A percentile compares a stretch with the other conserved stretches of the same genome.
Conservation (phyloP, 2,329 filamentous ascomycete species). For the Exophiala oligosperma region DNA sequence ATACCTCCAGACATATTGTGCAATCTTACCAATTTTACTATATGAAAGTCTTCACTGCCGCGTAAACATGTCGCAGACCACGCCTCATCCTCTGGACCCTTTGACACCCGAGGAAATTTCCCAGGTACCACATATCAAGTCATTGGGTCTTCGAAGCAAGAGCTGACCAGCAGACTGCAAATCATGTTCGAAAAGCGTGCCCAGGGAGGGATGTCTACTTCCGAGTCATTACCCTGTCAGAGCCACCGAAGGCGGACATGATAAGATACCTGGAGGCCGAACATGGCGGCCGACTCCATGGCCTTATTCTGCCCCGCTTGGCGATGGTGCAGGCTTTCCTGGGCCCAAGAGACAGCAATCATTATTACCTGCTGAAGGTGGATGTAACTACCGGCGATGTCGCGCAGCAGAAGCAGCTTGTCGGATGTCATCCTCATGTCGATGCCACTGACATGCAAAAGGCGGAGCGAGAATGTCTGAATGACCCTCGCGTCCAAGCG, state of each 20-base stretch:
- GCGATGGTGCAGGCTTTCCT: constrained; percentile 39
- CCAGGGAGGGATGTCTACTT: constrained; percentile 42
- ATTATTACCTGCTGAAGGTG: constrained; percentile 39
- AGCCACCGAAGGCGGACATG: constrained; percentile 53
- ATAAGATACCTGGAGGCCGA: constrained; percentile 47
- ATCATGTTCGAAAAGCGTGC: constrained; percentile 39
- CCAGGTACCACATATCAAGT: constrained; percentile 22
- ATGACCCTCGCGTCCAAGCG: constrained; percentile 43
- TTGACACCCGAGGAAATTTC: constrained; percentile 35
- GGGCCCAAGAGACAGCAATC: constrained; percentile 34
- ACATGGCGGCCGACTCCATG: constrained; percentile 32
- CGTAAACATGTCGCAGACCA: constrained; percentile 1
- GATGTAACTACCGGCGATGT: constrained; percentile 29
- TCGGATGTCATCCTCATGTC: constrained; percentile 49
- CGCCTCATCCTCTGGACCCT: constrained; percentile 31
- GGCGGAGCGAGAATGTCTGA: constrained; percentile 50
- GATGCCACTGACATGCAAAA: constrained; percentile 51
- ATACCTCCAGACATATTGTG: too few relatives aligned
- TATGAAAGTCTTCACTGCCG: background rate
- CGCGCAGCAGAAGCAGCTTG: constrained; percentile 34
- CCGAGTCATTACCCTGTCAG: constrained; percentile 51
- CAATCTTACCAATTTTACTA: background rate
- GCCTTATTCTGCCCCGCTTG: constrained; percentile 35
- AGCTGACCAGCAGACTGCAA: constrained; percentile 26
- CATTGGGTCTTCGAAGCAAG: background rate